Conservation (phyloP, 805 yeast species). For the Yarrowia sp. region DNA sequence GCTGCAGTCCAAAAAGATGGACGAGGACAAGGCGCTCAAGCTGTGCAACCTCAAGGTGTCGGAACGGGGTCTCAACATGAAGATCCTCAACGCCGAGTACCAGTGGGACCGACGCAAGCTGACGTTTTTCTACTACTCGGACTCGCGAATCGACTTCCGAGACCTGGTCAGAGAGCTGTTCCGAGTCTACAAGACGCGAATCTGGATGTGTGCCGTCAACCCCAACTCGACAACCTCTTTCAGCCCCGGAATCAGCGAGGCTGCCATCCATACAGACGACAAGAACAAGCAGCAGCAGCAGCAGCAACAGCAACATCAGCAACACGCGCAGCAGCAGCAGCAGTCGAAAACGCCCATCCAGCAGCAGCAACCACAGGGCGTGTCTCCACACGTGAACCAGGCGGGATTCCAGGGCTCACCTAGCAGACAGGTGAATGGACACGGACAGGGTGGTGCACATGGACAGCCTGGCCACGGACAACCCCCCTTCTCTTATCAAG, state of each 20-base stretch:
- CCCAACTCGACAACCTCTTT: constrained; percentile 22
- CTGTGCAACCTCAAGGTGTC: constrained; percentile 60
- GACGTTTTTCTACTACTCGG: constrained; percentile 68
- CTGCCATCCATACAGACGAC: constrained; percentile 22
- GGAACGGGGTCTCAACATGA: constrained; percentile 52
- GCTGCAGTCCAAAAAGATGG: constrained; percentile 56
- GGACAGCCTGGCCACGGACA: constrained; percentile 6
- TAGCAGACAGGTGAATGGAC: constrained; percentile 1
- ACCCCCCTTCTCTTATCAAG: constrained; percentile 14
- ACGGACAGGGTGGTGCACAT: too few species aligned
- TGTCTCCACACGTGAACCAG: neutral
- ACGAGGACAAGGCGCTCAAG: constrained; percentile 66
- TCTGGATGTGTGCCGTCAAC: constrained; percentile 81
- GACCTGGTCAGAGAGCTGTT: constrained; percentile 74
- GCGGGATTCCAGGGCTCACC: constrained; percentile 19
- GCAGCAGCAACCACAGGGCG: neutral
- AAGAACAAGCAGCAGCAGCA: neutral
- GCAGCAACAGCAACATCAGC: neutral
- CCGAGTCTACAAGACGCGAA: constrained; percentile 72
- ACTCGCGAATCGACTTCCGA: constrained; percentile 70
- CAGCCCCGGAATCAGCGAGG: constrained; percentile 26
- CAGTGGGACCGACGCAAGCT: constrained; percentile 82
- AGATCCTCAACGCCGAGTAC: constrained; percentile 73
- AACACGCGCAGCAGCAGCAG: neutral
- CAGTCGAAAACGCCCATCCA: neutral